Base-by-base conservation (phyloP, 1,284 basidiomycete species). In the Ustilago bromivora region DNA sequence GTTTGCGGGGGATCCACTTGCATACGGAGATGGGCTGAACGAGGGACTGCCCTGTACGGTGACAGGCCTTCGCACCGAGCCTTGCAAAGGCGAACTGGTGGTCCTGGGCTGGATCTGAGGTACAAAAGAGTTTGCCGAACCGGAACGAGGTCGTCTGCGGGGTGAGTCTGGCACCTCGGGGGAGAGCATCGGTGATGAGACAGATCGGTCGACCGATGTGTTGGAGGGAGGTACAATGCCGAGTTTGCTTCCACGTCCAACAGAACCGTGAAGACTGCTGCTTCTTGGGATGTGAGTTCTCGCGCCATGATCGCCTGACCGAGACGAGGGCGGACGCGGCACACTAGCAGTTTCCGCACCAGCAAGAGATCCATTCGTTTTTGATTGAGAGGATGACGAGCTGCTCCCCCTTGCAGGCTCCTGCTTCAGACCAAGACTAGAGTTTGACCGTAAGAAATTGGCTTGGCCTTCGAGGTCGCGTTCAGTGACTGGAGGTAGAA, bases 101-200 rank as follows among this genome's bases (percentile, higher is more conserved):
- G 75, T 77, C 12, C 75, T 51, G 8, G 75, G 75, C 52, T 69
- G 75, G 17, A 77, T 77, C 7, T 72, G 65, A 41, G 74, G 74
- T 7, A 69, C 28, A 36, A 63, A 69, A 4, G 55, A 15, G 17
- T 36, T 57, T 5, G 51, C 61, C 0, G 67, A 71, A 23, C 73
- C 61, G 9, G 73, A 71, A 7, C 61, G 68, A 32, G 68, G 68
- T 12, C 73, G 65, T 43, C 62, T 56, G 28, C 59, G 63, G 53
- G 66, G 63, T 5, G 62, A 61, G 17, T 49, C 53, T 19, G 54
- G 36, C 34, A 32, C 10, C 11, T 58, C 67, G 10, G 32, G 11
- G 6, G 15, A 23, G 9, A 36, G n/a, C 8, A 32, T 23, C 17
- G 67, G 47, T 5, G 63, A 64, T 0, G 57, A 36, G 19, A 41